Evolutionary conservation across 805 yeast genomes (phyloP).

Genomic region (Wickerhamiella parazyma): DNA sequence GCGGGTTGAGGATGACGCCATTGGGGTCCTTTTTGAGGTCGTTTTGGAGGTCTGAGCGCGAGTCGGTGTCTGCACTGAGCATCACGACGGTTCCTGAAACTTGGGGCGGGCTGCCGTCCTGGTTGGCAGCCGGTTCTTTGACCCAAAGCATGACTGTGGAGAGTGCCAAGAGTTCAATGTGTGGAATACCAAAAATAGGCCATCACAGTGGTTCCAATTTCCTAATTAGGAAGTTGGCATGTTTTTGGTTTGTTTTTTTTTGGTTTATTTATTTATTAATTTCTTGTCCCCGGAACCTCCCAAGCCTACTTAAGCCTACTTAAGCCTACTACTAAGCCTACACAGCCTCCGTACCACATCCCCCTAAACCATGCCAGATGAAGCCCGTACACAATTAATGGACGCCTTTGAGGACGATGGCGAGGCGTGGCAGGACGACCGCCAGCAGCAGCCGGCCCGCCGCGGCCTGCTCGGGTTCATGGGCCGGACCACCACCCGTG

Average conservation of each 20-base stretch:
- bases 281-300: no score
- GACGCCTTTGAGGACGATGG: conserved; percentile 7
- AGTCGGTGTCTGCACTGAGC: conserved; percentile 21
- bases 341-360: no score
- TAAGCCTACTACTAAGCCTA: no score
- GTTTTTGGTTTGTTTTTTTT: no score
- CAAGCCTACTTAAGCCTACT: no score
- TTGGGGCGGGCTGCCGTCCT: conserved; percentile 17
- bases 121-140: conserved; percentile 27
- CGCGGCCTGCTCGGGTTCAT: neutral
- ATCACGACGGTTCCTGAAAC: conserved; percentile 40
- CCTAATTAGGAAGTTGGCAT: no score
- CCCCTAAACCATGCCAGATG: neutral
- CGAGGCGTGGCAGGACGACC: conserved; percentile 3
- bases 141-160: conserved; percentile 25
- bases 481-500: neutral
- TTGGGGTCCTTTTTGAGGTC: conserved; percentile 32
- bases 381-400: neutral
- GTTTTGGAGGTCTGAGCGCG: conserved; percentile 17
- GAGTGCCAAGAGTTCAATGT: neutral
- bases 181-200: no score
- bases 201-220: no score
- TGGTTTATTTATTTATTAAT: no score
- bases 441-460: neutral
- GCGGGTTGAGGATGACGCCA: conserved; percentile 45